Base-by-base conservation (phyloP, 352 stramenopile species). In the Phytophthora boehmeriae region DNA sequence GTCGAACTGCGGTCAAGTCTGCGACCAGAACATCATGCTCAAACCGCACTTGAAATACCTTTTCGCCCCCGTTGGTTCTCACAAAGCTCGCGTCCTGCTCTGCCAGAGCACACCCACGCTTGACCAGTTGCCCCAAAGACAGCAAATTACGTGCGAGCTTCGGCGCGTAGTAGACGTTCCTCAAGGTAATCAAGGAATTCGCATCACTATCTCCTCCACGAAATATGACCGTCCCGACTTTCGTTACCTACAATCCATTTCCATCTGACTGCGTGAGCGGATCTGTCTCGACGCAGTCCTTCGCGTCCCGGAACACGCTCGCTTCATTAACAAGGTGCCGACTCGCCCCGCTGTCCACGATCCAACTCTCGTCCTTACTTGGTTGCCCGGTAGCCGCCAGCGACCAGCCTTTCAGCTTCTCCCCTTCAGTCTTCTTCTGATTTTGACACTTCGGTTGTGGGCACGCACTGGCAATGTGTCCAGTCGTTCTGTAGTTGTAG, bases 311-410 rank as follows among this genome's bases (percentile, higher is more conserved):
- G 4, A 48, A 36, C 2, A 57, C 2, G n/a, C n/a, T 57, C 22
- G 14, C 47, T 42, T 47, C 46, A 14, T 51, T 63, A 13, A 52
- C 30, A 13, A 55, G n/a, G 19, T 55, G 54, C 2, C 44, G 34
- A 44, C 54, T 56, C 9, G 45, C 27, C 13, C 35, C 36, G 20
- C 44, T 55, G 36, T 45, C 55, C 1, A 63, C 10, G 8, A 62
- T 51, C 36, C 36, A 45, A 13, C 34, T 19, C 22, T 55, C 6
- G 11, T 36, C 30, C 30, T 6, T 36, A 36, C 30, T 36, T 36
- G n/a, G n/a, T n/a, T n/a, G n/a, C n/a, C 30, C 30, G 11, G 30
- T 36, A 6, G 30, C 30, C 11, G 30, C 30, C 6, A 36, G 30
- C 6, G 30, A 11, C 30, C 30, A 36, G 30, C 11, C 11, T 11